Base-by-base conservation (phyloP, 768 basidiomycete species). In the Pleurotus tuoliensis region DNA sequence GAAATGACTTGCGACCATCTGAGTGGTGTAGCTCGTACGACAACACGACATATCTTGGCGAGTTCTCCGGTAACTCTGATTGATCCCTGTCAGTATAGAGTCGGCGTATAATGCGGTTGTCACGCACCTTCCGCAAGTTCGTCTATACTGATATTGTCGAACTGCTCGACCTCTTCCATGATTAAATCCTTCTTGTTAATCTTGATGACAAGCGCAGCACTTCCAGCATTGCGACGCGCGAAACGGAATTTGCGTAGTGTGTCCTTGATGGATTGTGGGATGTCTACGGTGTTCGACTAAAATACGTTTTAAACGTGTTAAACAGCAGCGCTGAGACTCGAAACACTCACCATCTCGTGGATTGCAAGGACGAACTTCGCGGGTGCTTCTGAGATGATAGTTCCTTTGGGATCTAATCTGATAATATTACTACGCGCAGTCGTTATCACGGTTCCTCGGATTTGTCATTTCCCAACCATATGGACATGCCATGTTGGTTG, bases 1-100 rank as follows among this genome's bases (percentile, higher is more conserved):
- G 94, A 62, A 87, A 91, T 1, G 91, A 94, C 58, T 78, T 90
- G 47, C 94, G 78, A 3, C 93, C 94, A 64, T 96, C 94, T 7
- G 67, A 67, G 68, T 95, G 91, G 51, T 78, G 77, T 37, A 94
- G 80, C 65, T 90, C 89, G 64, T 94, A 88, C 8, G 90, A 93
- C 46, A 94, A 77, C 22, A 95, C 69, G 47, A 96, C 86, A 68
- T 90, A 94, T 63, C 94, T 82, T 4, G 94, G 94, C 6, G 88
- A 81, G 66, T 87, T 89, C 72, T 89, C 92, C 0, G 94, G 94
- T 9, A 96, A 77, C 67, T 94, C 94, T 95, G 63, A 56, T 47
- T 6, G 56, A 44, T 25, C 24, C 24, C 24, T 25, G 39, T 24
- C 55, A 16, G 20, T 24, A 38, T 13, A 41, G 38, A 15, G 7